These are phyloP conservation scores for Ascochyta viciae-villosae DNA, from an alignment of 2,329 filamentous ascomycete genomes.

Conservation along the genomic window DNA sequence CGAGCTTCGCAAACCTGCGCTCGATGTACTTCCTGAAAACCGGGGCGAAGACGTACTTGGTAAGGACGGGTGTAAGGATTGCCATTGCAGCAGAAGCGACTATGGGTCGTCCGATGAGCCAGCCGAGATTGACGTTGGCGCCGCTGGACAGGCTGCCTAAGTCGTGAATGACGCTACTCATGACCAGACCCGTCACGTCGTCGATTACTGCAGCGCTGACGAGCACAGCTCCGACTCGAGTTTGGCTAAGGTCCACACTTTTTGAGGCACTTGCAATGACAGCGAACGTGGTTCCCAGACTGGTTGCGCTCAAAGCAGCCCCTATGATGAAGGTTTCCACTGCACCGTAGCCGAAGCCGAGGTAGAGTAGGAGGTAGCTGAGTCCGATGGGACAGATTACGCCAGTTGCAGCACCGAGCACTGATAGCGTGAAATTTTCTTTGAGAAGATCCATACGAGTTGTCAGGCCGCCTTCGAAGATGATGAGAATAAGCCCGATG, in stretches of 20 bases:
- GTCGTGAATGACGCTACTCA: slow-evolving; percentile 45
- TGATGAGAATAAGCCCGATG: slow-evolving; percentile 58
- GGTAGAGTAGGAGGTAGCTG: slow-evolving; percentile 49
- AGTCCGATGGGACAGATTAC: slow-evolving; percentile 54
- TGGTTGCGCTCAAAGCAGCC: slow-evolving; percentile 36
- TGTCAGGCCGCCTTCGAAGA: slow-evolving; percentile 60
- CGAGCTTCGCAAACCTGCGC: slow-evolving; percentile 28
- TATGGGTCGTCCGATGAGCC: slow-evolving; percentile 38
- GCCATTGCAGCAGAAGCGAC: slow-evolving; percentile 33
- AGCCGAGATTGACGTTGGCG: slow-evolving; percentile 23
- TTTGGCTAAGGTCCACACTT: slow-evolving; percentile 52
- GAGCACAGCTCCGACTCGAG: slow-evolving; percentile 54
- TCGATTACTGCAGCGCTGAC: slow-evolving; percentile 58
- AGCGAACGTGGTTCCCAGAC: slow-evolving; percentile 44
- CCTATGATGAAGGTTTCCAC: slow-evolving; percentile 41
- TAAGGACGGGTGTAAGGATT: slow-evolving; percentile 32
- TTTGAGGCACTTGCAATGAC: slow-evolving; percentile 44
- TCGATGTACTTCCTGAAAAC: slow-evolving; percentile 26
- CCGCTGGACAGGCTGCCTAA: slow-evolving; percentile 26
- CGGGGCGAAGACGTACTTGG: slow-evolving; percentile 49
- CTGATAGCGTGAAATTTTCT: slow-evolving; percentile 54
- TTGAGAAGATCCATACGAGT: slow-evolving; percentile 56
- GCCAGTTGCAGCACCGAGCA: slow-evolving; percentile 53
- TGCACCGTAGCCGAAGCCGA: slow-evolving; percentile 52
- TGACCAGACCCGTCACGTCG: slow-evolving; percentile 56